These are phyloP conservation scores for Colletotrichum sp. DNA, from an alignment of 2,329 filamentous ascomycete species.

Conservation along the genomic window DNA sequence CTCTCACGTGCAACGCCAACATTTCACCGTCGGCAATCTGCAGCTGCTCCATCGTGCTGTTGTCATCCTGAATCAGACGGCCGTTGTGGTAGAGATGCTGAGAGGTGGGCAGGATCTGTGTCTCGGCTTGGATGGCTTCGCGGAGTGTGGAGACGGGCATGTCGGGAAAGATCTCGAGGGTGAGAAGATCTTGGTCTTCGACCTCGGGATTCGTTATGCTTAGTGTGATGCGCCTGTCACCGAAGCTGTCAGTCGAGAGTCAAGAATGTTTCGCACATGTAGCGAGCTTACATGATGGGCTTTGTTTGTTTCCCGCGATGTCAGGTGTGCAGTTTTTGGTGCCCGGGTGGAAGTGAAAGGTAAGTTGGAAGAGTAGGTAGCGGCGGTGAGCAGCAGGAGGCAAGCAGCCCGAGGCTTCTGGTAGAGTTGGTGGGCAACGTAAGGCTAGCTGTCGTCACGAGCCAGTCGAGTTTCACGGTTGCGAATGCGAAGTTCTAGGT, in stretches of 20 bases:
- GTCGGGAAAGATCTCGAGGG: constrained; percentile 80
- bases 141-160: constrained; percentile 88
- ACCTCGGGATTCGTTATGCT: constrained; percentile 79
- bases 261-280: background rate
- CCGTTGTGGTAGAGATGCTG: constrained; percentile 94
- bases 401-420: background rate
- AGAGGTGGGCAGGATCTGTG: constrained; percentile 70
- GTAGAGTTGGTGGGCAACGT: background rate
- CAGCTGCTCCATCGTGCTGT: constrained; percentile 81
- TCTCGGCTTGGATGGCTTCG: constrained; percentile 86
- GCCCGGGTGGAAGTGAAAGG: background rate
- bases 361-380: background rate
- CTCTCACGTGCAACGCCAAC: constrained; percentile 82
- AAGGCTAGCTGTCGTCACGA: background rate
- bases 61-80: constrained; percentile 73
- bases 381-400: background rate
- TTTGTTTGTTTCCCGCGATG: background rate
- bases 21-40: constrained; percentile 89
- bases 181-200: constrained; percentile 71
- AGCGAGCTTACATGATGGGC: constrained; percentile 12
- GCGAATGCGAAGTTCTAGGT: constrained; percentile 14
- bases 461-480: constrained; percentile 9
- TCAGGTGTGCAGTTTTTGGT: background rate
- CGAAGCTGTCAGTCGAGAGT: background rate
- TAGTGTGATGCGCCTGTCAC: constrained; percentile 81